Percentiles rank a stretch among this genome's conserved stretches.
Conservation (phyloP, 1,284 basidiomycete genomes). For the Trichosporon ovoides region DNA sequence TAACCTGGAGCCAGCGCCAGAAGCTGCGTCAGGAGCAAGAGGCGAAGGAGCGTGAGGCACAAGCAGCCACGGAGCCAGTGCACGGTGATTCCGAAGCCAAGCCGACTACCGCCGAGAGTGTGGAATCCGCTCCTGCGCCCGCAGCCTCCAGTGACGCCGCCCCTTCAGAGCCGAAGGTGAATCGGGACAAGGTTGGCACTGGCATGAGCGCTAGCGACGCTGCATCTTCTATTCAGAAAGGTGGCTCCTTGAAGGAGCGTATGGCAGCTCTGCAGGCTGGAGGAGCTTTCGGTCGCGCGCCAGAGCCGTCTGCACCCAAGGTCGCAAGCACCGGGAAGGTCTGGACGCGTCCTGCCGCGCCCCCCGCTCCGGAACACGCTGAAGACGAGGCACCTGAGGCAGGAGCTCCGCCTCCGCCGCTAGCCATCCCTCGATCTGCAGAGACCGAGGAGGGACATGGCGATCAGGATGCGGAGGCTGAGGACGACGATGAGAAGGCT, state of each 20-base stretch:
- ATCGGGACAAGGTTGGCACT: constrained; percentile 20
- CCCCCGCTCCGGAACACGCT: constrained; percentile 49
- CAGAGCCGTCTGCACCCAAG: constrained; percentile 55
- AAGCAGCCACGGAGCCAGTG: constrained; percentile 13
- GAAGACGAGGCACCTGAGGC: constrained; percentile 46
- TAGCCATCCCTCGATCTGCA: not conserved
- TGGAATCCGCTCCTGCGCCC: constrained; percentile 3
- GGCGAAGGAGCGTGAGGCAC: constrained; percentile 37
- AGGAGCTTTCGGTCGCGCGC: constrained; percentile 60
- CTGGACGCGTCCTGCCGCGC: constrained; percentile 61
- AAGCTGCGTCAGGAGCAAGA: constrained; percentile 47
- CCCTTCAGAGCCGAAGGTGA: constrained; percentile 4
- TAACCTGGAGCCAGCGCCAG: constrained; percentile 51
- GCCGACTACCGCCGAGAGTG: not conserved
- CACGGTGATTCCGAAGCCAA: constrained; percentile 9
- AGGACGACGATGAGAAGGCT: constrained; percentile 48
- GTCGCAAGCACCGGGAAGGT: constrained; percentile 54
- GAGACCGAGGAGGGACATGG: constrained; percentile 40
- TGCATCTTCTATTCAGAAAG: constrained; percentile 63
- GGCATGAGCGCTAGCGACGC: constrained; percentile 77
- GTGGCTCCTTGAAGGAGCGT: constrained; percentile 76
- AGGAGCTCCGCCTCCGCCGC: constrained; percentile 7
- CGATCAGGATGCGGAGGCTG: constrained; percentile 35
- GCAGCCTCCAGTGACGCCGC: constrained; percentile 8
- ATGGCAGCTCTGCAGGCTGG: constrained; percentile 81